Conservation (phyloP, 2,329 filamentous ascomycete species). For the Xylariaceae sp. region DNA sequence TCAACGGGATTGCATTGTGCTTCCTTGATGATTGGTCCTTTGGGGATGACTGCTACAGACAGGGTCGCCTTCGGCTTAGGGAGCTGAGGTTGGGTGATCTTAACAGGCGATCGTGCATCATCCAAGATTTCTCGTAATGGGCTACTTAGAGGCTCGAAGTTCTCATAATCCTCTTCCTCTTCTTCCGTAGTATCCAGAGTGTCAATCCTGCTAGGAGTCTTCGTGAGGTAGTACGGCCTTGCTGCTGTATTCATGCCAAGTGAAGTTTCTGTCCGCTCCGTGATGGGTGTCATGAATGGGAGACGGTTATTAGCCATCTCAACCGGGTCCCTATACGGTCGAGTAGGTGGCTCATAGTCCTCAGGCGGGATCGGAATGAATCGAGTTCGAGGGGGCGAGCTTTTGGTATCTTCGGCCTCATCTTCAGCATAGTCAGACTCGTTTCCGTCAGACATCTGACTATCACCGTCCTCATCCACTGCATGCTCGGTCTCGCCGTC, state of each 20-base stretch:
- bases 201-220: constrained; percentile 68
- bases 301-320: constrained; percentile 84
- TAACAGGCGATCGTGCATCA: constrained; percentile 43
- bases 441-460: constrained; percentile 25
- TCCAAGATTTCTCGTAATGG: constrained; percentile 66
- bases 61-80: constrained; percentile 38
- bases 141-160: constrained; percentile 56
- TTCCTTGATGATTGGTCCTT: constrained; percentile 76
- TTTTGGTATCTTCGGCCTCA: constrained; percentile 34
- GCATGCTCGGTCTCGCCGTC: constrained; percentile 30
- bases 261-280: constrained; percentile 89
- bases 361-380: constrained; percentile 81
- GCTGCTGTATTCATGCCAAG: constrained; percentile 62
- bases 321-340: constrained; percentile 75
- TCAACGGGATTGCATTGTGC: constrained; percentile 86
- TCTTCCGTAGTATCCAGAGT: constrained; percentile 27
- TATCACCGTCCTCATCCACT: constrained; percentile 33
- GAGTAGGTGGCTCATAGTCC: constrained; percentile 75
- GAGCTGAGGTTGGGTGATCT: constrained; percentile 48
- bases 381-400: constrained; percentile 52
- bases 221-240: constrained; percentile 59
- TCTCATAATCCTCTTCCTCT: constrained; percentile 31
- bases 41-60: constrained; percentile 38
- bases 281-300: constrained; percentile 98
- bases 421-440: constrained; percentile 30